Evolutionary conservation across 2,329 filamentous ascomycete genomes (phyloP).

Genomic region (Aspergillus sp.): DNA sequence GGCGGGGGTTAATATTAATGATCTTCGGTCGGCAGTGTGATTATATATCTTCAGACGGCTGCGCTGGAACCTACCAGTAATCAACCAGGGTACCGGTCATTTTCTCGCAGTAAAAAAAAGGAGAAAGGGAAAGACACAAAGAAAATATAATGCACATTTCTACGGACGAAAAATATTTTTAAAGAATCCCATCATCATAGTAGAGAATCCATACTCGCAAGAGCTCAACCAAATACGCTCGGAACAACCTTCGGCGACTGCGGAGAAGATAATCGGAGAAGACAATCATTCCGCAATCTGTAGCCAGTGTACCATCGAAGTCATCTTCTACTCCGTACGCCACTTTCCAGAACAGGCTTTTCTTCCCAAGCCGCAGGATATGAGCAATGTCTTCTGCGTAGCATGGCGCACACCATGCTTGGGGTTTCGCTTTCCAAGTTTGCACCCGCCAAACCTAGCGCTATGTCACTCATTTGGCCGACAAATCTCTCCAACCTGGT

Average conservation of each 20-base stretch:
- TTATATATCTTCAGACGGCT: not conserved
- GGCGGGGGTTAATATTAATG: not conserved
- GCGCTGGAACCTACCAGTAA: not conserved
- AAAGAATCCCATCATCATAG: not conserved
- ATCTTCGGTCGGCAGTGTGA: not conserved
- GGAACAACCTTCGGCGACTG: constrained; percentile 19
- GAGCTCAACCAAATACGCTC: not conserved
- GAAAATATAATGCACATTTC: not conserved
- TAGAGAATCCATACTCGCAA: not conserved
- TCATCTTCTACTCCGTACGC: not conserved
- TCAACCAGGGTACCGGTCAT: not conserved
- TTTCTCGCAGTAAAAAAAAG: not conserved
- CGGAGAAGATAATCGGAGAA: constrained; percentile 14
- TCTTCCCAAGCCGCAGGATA: constrained; percentile 28
- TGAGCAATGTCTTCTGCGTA: constrained; percentile 44
- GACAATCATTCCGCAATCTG: not conserved
- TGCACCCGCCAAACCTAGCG: constrained; percentile 20
- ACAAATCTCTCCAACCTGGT: constrained; percentile 23
- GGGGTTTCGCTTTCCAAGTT: constrained; percentile 30
- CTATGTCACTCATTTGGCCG: constrained; percentile 21
- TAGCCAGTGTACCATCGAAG: not conserved
- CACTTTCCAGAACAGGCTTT: constrained; percentile 1
- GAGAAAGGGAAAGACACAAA: too few species aligned
- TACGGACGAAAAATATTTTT: not conserved
- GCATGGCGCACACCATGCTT: constrained; percentile 43